phyloP scores from a whole-genome alignment of 148 eudicot species.

The Vaccinium corymbosum region DNA sequence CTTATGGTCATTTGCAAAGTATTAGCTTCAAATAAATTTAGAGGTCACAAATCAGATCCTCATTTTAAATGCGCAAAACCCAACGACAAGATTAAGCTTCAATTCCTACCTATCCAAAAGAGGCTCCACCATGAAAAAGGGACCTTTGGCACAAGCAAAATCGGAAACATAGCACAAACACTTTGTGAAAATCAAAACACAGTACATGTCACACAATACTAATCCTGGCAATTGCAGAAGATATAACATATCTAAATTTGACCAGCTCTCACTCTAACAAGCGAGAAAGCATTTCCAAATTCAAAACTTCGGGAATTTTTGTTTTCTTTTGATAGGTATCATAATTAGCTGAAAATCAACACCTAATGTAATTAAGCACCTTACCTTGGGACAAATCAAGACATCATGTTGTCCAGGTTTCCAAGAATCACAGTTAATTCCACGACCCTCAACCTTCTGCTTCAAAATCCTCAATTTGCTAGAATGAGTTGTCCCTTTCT shows the following conservation, averaged over 20 bases:
- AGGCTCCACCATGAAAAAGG: not conserved
- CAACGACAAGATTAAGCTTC: not conserved
- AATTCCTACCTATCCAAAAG: not conserved
- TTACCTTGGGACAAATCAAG: conserved; percentile 38
- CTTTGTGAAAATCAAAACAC: not conserved
- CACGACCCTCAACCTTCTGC: conserved; percentile 26
- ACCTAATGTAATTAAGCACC: not conserved
- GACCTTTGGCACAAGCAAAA: not conserved
- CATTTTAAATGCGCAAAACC: not conserved
- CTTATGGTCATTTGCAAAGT: not conserved
- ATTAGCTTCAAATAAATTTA: not conserved
- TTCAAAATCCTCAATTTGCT: conserved; percentile 22
- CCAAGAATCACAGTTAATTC: conserved; percentile 23
- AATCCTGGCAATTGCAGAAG: not conserved
- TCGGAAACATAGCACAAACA: not conserved
- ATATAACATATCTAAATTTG: not conserved
- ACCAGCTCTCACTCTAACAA: not conserved
- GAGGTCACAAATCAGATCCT: not conserved
- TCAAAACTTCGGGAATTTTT: too few species aligned
- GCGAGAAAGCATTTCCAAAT: not conserved
- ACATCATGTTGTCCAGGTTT: conserved; percentile 26
- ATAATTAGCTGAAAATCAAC: not conserved
- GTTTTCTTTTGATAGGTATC: too few species aligned
- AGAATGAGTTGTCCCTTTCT: conserved; percentile 7
- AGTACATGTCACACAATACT: not conserved